Evolutionary conservation across 208 protist genomes (phyloP), one percentile per base, ranked within the genome.

Genomic region (Acanthamoeba lenticulata): DNA sequence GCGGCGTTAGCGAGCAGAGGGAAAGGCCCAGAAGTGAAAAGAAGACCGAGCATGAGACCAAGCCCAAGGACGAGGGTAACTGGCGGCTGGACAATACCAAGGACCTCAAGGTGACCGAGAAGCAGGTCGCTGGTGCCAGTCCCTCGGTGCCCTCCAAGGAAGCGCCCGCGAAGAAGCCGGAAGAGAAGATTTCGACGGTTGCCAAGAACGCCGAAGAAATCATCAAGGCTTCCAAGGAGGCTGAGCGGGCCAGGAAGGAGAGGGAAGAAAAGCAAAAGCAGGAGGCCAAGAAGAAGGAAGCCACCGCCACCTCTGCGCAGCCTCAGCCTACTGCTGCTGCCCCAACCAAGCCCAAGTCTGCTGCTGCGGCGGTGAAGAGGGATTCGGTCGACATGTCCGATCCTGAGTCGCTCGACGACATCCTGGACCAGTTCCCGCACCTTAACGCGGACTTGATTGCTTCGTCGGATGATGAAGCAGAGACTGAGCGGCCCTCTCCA

Each of bases 211-310:
- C 42, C 6, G 72, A 83, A 49, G 42, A 83, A 27, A 83, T 83
- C 24, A 38, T 72, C 62, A 83, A 83, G 72, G 72, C 72, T 36
- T 7, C 72, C 36, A 83, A 49, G 42, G 72, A 83, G 29, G 72
- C 72, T 29, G 72, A 83, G 72, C 72, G n/a, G 29, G 42, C 40
- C 72, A 83, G 65, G 47, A 90, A 65, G 38, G 81, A 57, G 81
- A 90, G 65, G 81, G 47, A 90, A 42, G 38, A 38, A n/a, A 90
- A 90, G 47, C 32, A 52, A 32, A 85, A 34, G 74, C 38, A 45
- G 74, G 38, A 85, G 42, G 49, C 3, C 74, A 29, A 55, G 74
- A 72, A 72, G 62, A 72, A 72, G 62, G 62, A 72, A 24, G 62
- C 62, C 5, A 29, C 62, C 11, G 62, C 62, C 62, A 24, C 29